Evolutionary conservation across 768 basidiomycete genomes (phyloP).

Genomic region (Russula foetens): DNA sequence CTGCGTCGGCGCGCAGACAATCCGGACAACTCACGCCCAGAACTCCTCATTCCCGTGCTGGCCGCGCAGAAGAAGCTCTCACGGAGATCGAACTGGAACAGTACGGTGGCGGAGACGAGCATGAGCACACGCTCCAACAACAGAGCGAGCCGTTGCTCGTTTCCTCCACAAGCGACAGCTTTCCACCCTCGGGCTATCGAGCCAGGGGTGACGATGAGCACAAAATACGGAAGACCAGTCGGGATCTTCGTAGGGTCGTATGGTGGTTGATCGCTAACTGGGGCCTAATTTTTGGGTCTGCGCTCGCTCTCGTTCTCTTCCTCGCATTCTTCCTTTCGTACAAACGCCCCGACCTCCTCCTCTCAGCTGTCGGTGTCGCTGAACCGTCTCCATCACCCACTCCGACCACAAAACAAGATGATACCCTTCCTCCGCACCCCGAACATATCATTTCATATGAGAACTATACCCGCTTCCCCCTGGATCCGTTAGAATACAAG

Average conservation of each 20-base stretch:
- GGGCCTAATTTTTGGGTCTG: slow-evolving; percentile 40
- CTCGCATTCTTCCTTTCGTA: slow-evolving; percentile 41
- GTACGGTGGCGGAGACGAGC: slow-evolving; percentile 32
- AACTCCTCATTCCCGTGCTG: slow-evolving; percentile 55
- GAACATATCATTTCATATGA: slow-evolving; percentile 40
- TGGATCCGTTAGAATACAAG: slow-evolving; percentile 48
- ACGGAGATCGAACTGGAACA: slow-evolving; percentile 42
- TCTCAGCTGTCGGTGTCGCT: slow-evolving; percentile 34
- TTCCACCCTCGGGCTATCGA: slow-evolving; percentile 33
- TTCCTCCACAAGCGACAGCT: slow-evolving; percentile 31
- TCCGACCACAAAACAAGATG: slow-evolving; percentile 19
- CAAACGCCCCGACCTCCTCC: slow-evolving; percentile 39
- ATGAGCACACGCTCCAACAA: slow-evolving; percentile 27
- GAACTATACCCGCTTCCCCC: slow-evolving; percentile 51
- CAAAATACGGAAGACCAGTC: slow-evolving; percentile 2
- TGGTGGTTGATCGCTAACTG: slow-evolving; percentile 18
- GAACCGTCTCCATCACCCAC: slow-evolving; percentile 19
- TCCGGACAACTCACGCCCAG: slow-evolving; percentile 38
- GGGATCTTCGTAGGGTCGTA: slow-evolving; percentile 2
- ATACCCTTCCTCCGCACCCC: slow-evolving; percentile 17
- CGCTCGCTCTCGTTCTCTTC: slow-evolving; percentile 39
- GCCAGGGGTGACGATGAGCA: slow-evolving; percentile 35
- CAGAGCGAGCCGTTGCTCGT: slow-evolving; percentile 41
- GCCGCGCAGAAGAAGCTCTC: slow-evolving; percentile 46
- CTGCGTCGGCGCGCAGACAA: slow-evolving; percentile 1